Evolutionary conservation across 257 asterid species (phyloP).

Genomic region (Catharanthus roseus): DNA sequence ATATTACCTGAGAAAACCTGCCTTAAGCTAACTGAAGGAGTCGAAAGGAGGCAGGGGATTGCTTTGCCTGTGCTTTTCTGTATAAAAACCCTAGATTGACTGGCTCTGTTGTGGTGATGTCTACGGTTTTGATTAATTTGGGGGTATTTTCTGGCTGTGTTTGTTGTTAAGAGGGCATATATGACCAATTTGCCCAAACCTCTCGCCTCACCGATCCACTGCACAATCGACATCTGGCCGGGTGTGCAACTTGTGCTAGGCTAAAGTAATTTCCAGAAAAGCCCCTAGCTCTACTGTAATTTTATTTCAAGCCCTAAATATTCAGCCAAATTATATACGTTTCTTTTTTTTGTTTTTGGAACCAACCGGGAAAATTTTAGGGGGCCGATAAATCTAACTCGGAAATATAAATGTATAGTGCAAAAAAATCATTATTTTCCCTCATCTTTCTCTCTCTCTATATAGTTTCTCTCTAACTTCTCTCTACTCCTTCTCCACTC

Average conservation of each 20-base stretch:
- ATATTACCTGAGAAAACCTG: not conserved
- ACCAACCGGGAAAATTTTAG: too few relatives aligned
- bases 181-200: slow-evolving; percentile 12
- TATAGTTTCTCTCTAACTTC: too few relatives aligned
- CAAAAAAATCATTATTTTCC: too few relatives aligned
- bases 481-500: too few relatives aligned
- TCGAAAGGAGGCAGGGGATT: not conserved
- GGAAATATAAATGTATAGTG: too few relatives aligned
- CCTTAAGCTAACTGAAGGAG: not conserved
- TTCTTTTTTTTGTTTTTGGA: too few relatives aligned
- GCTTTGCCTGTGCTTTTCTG: not conserved
- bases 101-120: not conserved
- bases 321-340: too few relatives aligned
- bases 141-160: slow-evolving; percentile 1
- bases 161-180: not conserved
- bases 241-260: not conserved
- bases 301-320: not conserved
- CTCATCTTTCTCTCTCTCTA: too few relatives aligned
- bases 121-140: slow-evolving; percentile 18
- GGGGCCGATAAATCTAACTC: too few relatives aligned
- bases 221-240: not conserved
- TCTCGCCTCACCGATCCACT: not conserved
- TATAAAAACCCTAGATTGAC: not conserved
- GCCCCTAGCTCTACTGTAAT: not conserved
- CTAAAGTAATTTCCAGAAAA: not conserved